Conservation (phyloP, 768 basidiomycete species). For the Suillus subalutaceus region DNA sequence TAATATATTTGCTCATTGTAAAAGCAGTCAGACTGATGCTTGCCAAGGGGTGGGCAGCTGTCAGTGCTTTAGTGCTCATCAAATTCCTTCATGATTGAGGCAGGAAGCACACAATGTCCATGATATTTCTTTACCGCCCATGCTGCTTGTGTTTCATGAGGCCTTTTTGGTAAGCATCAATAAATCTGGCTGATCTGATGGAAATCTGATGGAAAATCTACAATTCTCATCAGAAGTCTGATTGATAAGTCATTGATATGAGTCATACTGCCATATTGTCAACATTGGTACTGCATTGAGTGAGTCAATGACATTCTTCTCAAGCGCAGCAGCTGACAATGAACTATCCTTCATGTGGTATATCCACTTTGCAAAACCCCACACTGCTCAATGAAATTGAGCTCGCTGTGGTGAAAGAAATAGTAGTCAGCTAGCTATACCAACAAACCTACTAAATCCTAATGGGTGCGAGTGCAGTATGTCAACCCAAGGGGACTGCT, state of each 20-base stretch:
- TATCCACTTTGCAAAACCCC: conserved; percentile 38
- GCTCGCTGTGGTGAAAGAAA: too few species aligned
- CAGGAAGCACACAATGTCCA: conserved; percentile 21
- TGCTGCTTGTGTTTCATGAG: conserved; percentile 23
- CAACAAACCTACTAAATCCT: too few species aligned
- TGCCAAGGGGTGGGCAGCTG: too few species aligned
- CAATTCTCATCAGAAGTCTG: background rate
- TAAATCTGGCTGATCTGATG: conserved; percentile 25
- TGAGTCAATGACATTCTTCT: conserved; percentile 19
- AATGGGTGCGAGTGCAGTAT: too few species aligned
- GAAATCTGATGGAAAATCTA: too few species aligned
- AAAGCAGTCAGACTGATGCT: too few species aligned
- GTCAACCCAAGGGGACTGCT: too few species aligned
- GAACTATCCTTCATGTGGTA: conserved; percentile 35
- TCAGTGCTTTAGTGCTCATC: too few species aligned
- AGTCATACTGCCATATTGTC: conserved; percentile 6
- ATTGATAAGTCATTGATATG: background rate
- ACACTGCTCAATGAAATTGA: conserved; percentile 42
- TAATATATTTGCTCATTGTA: too few species aligned
- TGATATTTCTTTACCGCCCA: conserved; percentile 30
- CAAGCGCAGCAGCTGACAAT: conserved; percentile 31
- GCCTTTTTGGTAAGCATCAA: conserved; percentile 27
- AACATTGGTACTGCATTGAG: conserved; percentile 18
- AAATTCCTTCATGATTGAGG: too few species aligned
- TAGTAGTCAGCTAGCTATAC: too few species aligned